Percentiles rank a stretch among this genome's conserved stretches.
phyloP scores from a whole-genome alignment of 805 yeast genomes.

The Peterozyma xylosa region DNA sequence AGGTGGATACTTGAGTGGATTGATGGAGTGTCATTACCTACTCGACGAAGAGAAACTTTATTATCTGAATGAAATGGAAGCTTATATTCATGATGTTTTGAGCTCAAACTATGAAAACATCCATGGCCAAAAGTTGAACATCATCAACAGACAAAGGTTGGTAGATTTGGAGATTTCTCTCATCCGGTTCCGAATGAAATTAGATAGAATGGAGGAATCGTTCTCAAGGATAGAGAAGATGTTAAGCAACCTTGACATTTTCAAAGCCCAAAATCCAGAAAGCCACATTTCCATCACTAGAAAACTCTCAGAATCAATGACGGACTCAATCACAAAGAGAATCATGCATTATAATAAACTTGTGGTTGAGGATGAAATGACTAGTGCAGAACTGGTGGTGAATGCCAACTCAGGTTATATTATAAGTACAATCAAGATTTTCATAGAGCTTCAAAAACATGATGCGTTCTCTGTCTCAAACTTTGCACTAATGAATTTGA shows the following conservation, averaged over 20 bases:
- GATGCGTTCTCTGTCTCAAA: constrained; percentile 5
- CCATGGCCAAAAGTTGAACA: constrained; percentile 7
- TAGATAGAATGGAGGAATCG: not conserved
- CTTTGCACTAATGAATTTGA: constrained; percentile 12
- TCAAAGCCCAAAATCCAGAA: not conserved
- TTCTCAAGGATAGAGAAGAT: not conserved
- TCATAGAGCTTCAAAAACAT: constrained; percentile 4
- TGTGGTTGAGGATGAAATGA: constrained; percentile 28
- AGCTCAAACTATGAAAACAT: not conserved
- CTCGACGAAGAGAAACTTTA: constrained; percentile 1
- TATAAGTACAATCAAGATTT: constrained; percentile 4
- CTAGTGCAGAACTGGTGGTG: not conserved
- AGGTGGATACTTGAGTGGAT: constrained; percentile 2
- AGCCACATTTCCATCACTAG: not conserved
- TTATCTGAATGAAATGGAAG: not conserved
- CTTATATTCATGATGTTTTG: not conserved
- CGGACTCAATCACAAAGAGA: not conserved
- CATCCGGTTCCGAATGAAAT: not conserved
- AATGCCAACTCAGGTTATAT: not conserved
- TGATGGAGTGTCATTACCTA: not conserved
- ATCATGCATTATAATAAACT: not conserved
- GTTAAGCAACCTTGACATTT: not conserved
- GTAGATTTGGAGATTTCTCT: not conserved
- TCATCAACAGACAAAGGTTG: not conserved
- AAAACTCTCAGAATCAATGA: not conserved